Percentiles rank a stretch among this genome's conserved stretches.
phyloP scores from a whole-genome alignment of 495 filamentous ascomycete genomes.

The Penicillium angulare region DNA sequence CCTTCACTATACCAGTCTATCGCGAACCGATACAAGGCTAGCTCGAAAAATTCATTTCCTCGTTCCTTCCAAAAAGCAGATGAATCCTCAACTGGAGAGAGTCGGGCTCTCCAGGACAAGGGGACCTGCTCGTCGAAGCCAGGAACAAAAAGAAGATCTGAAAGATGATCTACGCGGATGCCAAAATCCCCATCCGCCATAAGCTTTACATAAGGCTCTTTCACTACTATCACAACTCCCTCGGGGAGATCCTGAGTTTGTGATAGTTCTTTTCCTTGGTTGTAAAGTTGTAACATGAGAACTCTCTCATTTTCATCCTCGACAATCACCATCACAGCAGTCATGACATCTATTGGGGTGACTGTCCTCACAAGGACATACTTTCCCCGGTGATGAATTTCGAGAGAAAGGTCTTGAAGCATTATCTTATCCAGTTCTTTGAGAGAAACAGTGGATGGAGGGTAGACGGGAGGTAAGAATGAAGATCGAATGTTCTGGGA shows the following conservation, averaged over 20 bases:
- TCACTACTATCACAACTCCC: constrained; percentile 41
- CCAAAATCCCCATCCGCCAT: constrained; percentile 35
- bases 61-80: constrained; percentile 31
- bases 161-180: constrained; percentile 54
- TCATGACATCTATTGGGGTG: constrained; percentile 39
- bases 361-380: constrained; percentile 43
- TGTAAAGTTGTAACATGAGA: constrained; percentile 47
- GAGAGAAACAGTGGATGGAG: constrained; percentile 15
- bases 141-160: constrained; percentile 40
- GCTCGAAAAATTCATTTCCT: constrained; percentile 36
- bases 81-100: constrained; percentile 12
- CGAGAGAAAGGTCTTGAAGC: constrained; percentile 38
- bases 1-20: constrained; percentile 24
- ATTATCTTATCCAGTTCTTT: constrained; percentile 18
- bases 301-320: constrained; percentile 51
- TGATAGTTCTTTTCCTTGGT: constrained; percentile 28
- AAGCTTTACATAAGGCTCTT: constrained; percentile 52
- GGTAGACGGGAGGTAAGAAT: constrained; percentile 25
- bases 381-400: constrained; percentile 50
- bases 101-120: constrained; percentile 28
- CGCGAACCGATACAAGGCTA: constrained; percentile 13
- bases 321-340: constrained; percentile 42
- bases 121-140: constrained; percentile 32
- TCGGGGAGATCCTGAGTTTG: constrained; percentile 24
- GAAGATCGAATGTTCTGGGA: constrained; percentile 9